These are phyloP conservation scores for Trypanosoma conorhini DNA, from an alignment of 208 protist genomes.

Conservation along the genomic window DNA sequence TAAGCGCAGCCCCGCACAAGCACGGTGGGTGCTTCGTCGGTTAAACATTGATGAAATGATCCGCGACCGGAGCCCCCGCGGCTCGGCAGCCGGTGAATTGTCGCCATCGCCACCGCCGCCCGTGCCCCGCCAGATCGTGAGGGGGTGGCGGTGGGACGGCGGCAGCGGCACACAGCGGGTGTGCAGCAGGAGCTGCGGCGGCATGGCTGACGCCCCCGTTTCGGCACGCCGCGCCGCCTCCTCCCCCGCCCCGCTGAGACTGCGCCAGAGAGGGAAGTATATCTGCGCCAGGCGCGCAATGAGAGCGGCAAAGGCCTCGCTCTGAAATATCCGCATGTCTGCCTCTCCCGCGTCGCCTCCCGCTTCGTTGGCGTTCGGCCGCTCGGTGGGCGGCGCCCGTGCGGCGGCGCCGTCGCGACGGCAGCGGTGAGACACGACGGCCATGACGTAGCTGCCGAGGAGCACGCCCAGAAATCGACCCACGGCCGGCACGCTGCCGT, in stretches of 20 bases:
- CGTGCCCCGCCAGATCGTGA: neutral
- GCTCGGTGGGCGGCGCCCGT: neutral
- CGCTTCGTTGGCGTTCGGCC: neutral
- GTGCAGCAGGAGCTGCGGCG: conserved; percentile 8
- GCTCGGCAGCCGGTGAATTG: neutral
- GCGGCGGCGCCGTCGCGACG: neutral
- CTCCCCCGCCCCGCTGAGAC: neutral
- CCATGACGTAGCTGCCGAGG: conserved; percentile 10
- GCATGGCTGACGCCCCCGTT: neutral
- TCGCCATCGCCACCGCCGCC: neutral
- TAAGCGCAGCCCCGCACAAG: neutral
- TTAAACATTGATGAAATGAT: conserved; percentile 5
- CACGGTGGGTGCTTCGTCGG: neutral
- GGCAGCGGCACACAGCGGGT: conserved; percentile 13
- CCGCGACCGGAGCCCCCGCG: neutral
- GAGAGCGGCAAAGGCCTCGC: conserved; percentile 2
- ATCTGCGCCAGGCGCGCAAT: conserved; percentile 11
- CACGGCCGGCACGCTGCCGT: conserved; percentile 20
- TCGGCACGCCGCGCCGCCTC: neutral
- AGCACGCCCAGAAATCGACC: conserved; percentile 20
- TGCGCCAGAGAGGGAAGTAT: conserved; percentile 22
- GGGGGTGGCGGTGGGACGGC: neutral
- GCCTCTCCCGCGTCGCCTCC: neutral
- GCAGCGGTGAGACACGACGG: neutral
- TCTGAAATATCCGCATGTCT: conserved; percentile 1